phyloP scores from a whole-genome alignment of 768 basidiomycete species.

The Naganishia randhawae region DNA sequence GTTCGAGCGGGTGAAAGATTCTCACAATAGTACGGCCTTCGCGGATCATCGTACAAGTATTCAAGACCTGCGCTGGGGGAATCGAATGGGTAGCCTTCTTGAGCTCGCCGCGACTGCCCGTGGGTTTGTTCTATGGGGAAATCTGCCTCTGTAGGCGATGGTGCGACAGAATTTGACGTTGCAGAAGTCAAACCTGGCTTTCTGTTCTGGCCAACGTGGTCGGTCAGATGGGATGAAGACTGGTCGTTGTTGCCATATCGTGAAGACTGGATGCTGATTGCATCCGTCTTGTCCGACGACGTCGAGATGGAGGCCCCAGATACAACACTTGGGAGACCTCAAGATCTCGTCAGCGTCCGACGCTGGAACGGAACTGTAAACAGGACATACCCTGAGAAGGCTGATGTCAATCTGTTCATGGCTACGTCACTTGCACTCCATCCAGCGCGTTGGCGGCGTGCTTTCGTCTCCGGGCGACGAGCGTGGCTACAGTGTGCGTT shows the following conservation, averaged over 20 bases:
- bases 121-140: background rate
- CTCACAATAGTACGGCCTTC: constrained; percentile 24
- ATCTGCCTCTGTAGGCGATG: constrained; percentile 19
- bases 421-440: background rate
- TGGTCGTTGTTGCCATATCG: constrained; percentile 3
- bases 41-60: constrained; percentile 30
- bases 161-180: background rate
- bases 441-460: background rate
- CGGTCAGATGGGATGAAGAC: background rate
- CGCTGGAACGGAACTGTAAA: background rate
- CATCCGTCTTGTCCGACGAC: constrained; percentile 4
- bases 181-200: background rate
- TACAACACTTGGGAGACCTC: no score
- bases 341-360: background rate
- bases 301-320: background rate
- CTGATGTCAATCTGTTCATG: constrained; percentile 27
- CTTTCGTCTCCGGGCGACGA: no score
- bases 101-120: background rate
- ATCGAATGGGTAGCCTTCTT: background rate
- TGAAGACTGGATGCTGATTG: background rate
- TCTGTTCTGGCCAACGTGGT: constrained; percentile 6
- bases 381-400: constrained; percentile 20
- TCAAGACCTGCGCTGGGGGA: constrained; percentile 3
- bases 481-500: no score
- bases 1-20: background rate